These are phyloP conservation scores for Haberlea rhodopensis DNA, from an alignment of 257 asterid genomes.

Conservation along the genomic window DNA sequence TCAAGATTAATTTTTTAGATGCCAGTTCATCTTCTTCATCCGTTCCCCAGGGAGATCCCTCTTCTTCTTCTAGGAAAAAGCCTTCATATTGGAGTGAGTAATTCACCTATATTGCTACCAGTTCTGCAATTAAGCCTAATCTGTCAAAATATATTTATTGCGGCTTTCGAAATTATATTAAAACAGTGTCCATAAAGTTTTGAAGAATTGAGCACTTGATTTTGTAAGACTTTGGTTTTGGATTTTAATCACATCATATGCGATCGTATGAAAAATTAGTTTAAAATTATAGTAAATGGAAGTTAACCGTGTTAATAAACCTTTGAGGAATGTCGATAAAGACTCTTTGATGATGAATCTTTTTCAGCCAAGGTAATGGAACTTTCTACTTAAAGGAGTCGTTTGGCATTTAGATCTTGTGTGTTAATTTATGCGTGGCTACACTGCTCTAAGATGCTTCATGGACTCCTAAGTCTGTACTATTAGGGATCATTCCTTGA, in stretches of 20 bases:
- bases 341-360: background rate
- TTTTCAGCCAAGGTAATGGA: background rate
- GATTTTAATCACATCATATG: background rate
- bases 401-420: background rate
- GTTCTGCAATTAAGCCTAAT: background rate
- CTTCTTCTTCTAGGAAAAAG: constrained; percentile 57
- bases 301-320: no score
- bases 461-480: background rate
- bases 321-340: background rate
- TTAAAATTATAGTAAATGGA: no score
- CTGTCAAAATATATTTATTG: constrained; percentile 1
- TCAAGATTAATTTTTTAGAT: constrained; percentile 60
- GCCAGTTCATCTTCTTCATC: constrained; percentile 47
- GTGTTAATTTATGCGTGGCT: background rate
- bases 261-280: no score
- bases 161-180: background rate
- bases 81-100: constrained; percentile 81
- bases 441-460: background rate
- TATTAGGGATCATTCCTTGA: background rate
- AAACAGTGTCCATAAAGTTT: background rate
- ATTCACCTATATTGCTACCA: constrained; percentile 13
- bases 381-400: background rate
- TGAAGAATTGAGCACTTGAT: background rate
- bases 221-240: background rate
- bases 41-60: constrained; percentile 54